A percentile compares a stretch with the other conserved stretches of the same genome.
Conservation (phyloP, 2,329 filamentous ascomycete species). For the Cladorrhinum sp. region DNA sequence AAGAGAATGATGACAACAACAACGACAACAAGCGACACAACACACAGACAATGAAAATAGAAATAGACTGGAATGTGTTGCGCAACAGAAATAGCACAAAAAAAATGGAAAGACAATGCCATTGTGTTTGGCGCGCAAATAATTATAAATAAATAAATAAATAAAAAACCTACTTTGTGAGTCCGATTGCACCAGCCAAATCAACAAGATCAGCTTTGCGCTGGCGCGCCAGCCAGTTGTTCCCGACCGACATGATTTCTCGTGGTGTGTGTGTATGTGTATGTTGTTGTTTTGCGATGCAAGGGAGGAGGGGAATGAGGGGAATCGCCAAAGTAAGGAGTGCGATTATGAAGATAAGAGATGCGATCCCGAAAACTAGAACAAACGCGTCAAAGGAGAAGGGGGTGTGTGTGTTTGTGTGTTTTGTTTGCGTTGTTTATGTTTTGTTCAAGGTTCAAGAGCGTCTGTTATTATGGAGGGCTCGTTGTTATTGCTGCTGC, state of each 20-base stretch:
- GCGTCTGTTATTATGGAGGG: neutral
- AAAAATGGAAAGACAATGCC: neutral
- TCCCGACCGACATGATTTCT: conserved; percentile 32
- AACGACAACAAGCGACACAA: too few species aligned
- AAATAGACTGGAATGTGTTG: neutral
- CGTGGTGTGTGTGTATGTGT: too few species aligned
- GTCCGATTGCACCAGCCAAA: conserved; percentile 66
- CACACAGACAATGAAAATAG: neutral
- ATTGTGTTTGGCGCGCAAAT: neutral
- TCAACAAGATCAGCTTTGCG: conserved; percentile 77
- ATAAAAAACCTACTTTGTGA: conserved; percentile 61
- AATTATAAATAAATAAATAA: neutral
- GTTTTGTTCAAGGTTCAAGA: conserved; percentile 23
- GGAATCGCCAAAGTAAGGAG: conserved; percentile 30
- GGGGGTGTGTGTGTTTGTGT: conserved; percentile 12
- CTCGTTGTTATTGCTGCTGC: neutral
- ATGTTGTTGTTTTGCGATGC: neutral
- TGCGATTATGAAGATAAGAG: conserved; percentile 33
- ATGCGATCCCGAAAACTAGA: conserved; percentile 6
- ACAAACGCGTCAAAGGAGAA: conserved; percentile 5
- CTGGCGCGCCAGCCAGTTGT: conserved; percentile 75
- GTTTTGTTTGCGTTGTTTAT: conserved; percentile 34
- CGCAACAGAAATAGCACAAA: neutral
- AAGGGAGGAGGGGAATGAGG: conserved; percentile 14
- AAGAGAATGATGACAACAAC: neutral